Conservation (phyloP, 805 yeast species). For the Candida mattraensis region DNA sequence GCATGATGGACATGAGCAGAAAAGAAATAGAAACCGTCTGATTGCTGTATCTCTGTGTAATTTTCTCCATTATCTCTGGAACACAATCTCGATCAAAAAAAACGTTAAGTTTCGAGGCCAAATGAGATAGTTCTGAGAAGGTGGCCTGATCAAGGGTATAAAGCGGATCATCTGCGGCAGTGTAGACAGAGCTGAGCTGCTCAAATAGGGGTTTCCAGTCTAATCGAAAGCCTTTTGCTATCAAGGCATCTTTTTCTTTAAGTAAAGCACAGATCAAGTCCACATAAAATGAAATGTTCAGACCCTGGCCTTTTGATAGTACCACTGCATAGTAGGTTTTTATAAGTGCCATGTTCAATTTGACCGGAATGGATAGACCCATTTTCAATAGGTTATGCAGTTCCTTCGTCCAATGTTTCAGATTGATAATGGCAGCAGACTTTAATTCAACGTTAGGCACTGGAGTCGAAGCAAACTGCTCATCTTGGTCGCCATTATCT, state of each 20-base stretch:
- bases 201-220: constrained; percentile 51
- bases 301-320: constrained; percentile 68
- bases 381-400: constrained; percentile 72
- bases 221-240: constrained; percentile 41
- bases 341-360: constrained; percentile 58
- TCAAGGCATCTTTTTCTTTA: constrained; percentile 43
- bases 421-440: constrained; percentile 71
- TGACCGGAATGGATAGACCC: constrained; percentile 77
- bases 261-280: constrained; percentile 61
- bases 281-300: constrained; percentile 59
- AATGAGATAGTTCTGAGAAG: constrained; percentile 45
- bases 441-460: constrained; percentile 63
- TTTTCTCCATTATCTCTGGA: constrained; percentile 48
- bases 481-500: constrained; percentile 46
- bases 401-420: constrained; percentile 86
- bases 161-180: constrained; percentile 48
- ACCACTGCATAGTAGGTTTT: constrained; percentile 70
- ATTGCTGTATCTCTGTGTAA: constrained; percentile 53
- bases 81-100: constrained; percentile 53
- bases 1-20: constrained; percentile 49
- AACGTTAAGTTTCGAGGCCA: constrained; percentile 53
- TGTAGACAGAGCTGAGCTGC: constrained; percentile 38
- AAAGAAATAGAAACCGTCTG: constrained; percentile 52
- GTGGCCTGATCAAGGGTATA: constrained; percentile 50
- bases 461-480: constrained; percentile 38